Base-by-base conservation (phyloP, 306 rosid genomes). In the Herpetospermum pedunculosum region DNA sequence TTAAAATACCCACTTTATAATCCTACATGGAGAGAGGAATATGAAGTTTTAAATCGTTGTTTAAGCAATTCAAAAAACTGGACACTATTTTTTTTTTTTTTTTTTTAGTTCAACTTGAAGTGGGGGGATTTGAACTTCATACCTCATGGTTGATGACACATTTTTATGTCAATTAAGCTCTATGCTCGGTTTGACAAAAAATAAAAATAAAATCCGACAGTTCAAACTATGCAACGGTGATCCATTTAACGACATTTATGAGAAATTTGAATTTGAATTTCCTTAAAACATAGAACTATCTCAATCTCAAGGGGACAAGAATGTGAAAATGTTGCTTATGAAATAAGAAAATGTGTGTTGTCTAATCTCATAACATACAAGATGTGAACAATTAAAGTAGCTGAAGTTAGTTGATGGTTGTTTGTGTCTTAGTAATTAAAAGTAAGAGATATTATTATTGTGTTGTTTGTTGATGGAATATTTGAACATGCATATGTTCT, bases 401-500 rank as follows among this genome's bases (percentile, higher is more conserved):
- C 38, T 59, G 41, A 59, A 30, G 15, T 59, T 32, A 1, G 38
- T 59, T 4, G 67, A 64, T 38, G 11, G 1, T 2, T 59, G 21
- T 6, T 32, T 28, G 30, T 64, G 30, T 64, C 6, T 63, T 35
- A 1, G 48, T n/a, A n/a, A n/a, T 16, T 63, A 18, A 64, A 64
- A 64, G 48, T 38, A 64, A 64, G n/a, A 26, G 69, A 32, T 59
- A 53, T 53, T 14, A 46, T 43, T 54, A 58, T 65, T 40, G 47
- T 64, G 71, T 65, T 65, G 72, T 65, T 65, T 40, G 72, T 40
- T 65, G 32, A 65, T 65, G 32, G 72, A 65, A 65, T 65, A 65
- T 65, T 38, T 65, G 72, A 65, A 65, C 72, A 65, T 65, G 72
- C 50, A 10, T 65, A 5, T 65, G 34, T 21, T 50, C 29, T 65